Evolutionary conservation across 805 yeast species (phyloP), one percentile per base, ranked within the genome.

Genomic region (Saccharomyces eubayanus): DNA sequence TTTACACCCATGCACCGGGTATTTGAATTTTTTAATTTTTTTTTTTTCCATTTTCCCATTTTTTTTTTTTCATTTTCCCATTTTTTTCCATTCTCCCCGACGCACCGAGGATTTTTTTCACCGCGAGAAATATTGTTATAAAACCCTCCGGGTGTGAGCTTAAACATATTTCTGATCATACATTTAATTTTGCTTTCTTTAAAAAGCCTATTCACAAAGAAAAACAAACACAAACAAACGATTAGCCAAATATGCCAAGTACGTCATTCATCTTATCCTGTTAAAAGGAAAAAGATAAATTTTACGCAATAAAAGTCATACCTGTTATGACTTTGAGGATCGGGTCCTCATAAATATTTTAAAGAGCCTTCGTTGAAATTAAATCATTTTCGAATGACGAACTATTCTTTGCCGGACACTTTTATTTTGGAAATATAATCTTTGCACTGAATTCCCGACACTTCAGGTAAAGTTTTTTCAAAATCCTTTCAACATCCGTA

Each of bases 401-500:
- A 16, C 21, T 11, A 21, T 36, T 36, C 43, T 36, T 36, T 24
- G 8, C 20, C 5, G 2, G 20, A 36, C 9, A 16, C 43, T 16
- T 36, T 16, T 31, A 24, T 31, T 31, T 36, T 8, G 24, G 43
- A 16, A 36, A 16, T 6, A 24, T 8, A 36, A 56, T 59, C 61
- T 70, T 74, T 82, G 79, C 80, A 73, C 84, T 84, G 86, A 84
- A 85, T 66, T 74, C 91, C 91, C 89, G 92, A 85, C 92, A 85
- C 92, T 85, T 84, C 86, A 82, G 85, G 61, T 55, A 62, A 63
- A 60, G 43, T 16, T 8, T 31, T 36, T 36, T 24, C 43, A 11
- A 36, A 36, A 16, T 3, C 20, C 11, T 16, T 36, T n/a, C 43
- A 36, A 6, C 24, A 36, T 36, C 4, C 2, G 16, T 14, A 12